A percentile compares a stretch with the other conserved stretches of the same genome.
Evolutionary conservation across 805 yeast genomes (phyloP).

Genomic region (Schwanniomyces sp.): DNA sequence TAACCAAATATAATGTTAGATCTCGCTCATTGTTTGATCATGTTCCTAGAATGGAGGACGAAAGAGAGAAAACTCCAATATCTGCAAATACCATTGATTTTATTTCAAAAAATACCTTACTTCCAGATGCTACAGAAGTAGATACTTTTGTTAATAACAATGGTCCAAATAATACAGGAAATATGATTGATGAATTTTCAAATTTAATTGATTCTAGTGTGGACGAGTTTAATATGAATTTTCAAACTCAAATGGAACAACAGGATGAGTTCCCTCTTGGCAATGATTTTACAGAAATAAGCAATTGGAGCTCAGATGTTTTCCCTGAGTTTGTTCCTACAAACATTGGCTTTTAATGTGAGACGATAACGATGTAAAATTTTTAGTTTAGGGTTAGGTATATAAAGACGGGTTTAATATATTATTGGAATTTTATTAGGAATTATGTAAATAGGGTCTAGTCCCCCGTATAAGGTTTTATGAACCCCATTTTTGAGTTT

Average conservation of each 20-base stretch:
- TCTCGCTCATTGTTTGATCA: conserved; percentile 9
- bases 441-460: background rate
- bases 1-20: conserved; percentile 4
- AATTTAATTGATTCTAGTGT: conserved; percentile 1
- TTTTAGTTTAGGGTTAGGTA: background rate
- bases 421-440: background rate
- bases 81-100: background rate
- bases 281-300: background rate
- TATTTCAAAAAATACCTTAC: background rate
- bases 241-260: conserved; percentile 1
- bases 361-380: background rate
- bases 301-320: background rate
- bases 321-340: conserved; percentile 5
- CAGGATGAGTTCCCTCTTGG: background rate
- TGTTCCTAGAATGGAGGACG: conserved; percentile 2
- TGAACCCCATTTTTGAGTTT: background rate
- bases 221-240: conserved; percentile 1
- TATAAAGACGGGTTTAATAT: background rate
- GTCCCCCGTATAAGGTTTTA: background rate
- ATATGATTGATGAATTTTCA: conserved; percentile 2
- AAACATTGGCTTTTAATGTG: conserved; percentile 1
- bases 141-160: background rate
- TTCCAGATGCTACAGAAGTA: background rate
- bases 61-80: background rate
- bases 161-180: background rate